Conservation (phyloP, 2,329 filamentous ascomycete genomes). For the Chalara sp. region DNA sequence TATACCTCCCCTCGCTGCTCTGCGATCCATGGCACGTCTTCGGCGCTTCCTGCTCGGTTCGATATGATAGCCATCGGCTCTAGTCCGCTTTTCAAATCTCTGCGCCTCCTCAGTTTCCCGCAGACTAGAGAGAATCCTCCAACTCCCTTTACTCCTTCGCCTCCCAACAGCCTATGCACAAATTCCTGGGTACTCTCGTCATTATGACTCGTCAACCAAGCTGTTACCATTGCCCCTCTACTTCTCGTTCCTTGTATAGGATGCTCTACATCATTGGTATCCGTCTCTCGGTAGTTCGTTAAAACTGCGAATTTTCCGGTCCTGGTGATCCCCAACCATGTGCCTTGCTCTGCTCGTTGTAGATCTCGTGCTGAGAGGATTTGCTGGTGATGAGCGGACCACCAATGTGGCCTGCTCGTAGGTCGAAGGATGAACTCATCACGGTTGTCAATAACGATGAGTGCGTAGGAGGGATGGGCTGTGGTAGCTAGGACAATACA, state of each 20-base stretch:
- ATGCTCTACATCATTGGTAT: conserved; percentile 40
- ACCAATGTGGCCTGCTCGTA: conserved; percentile 59
- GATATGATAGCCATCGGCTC: conserved; percentile 54
- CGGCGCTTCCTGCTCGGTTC: conserved; percentile 47
- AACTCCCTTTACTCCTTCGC: conserved; percentile 48
- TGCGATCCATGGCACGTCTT: conserved; percentile 52
- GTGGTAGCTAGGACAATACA: conserved; percentile 74
- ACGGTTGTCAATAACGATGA: conserved; percentile 72
- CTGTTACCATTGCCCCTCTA: conserved; percentile 58
- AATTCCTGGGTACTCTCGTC: conserved; percentile 43
- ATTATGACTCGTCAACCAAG: conserved; percentile 48
- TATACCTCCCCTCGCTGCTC: conserved; percentile 44
- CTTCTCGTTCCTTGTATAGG: conserved; percentile 49
- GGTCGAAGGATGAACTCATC: conserved; percentile 65
- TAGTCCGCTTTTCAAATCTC: conserved; percentile 19
- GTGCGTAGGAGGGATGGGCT: conserved; percentile 65
- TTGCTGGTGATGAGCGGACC: conserved; percentile 30
- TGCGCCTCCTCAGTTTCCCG: conserved; percentile 44
- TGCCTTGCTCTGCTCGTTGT: conserved; percentile 54
- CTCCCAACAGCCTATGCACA: conserved; percentile 44
- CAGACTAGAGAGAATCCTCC: conserved; percentile 64
- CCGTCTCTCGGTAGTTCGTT: conserved; percentile 59
- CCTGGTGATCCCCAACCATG: conserved; percentile 58
- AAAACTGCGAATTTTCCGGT: conserved; percentile 55
- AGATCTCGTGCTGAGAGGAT: conserved; percentile 56